Evolutionary conservation across 179 eudicot genomes (phyloP), one percentile per base, ranked within the genome.

Genomic region (Beta macrorhiza): DNA sequence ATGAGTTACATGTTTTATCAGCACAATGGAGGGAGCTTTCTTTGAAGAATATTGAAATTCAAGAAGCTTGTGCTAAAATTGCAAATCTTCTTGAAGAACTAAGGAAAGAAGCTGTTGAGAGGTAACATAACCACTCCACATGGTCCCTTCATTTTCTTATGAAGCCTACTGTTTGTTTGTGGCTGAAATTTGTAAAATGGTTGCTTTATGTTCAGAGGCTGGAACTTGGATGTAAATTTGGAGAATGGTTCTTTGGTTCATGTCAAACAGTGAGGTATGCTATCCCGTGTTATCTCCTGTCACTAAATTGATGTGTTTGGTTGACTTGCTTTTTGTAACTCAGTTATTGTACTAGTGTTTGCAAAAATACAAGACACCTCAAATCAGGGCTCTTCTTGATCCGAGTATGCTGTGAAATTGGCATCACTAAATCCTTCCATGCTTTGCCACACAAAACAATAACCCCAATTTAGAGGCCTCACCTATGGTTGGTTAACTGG

Each of bases 11-110:
- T 86, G 97, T 91, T 61, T 84, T 95, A 80, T 92, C 97, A 45
- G 88, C 92, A 79, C 98, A 93, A 87, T 95, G 98, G 98, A 93
- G 87, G 88, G 98, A 92, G 86, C 91, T 95, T 13, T 93, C 93
- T 86, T 74, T 89, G 85, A 93, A 93, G 83, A 95, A 92, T 81
- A 91, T 95, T 44, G 88, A 92, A 87, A 93, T 95, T 72, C 91
- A 91, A 87, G 87, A 87, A 80, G 97, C 97, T 52, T 90, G 93
- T 83, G 91, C 85, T 45, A 85, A 85, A 74, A 85, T 92, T 68
- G 91, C 86, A 86, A 86, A 77, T 67, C 80, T 82, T n/a, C 86
- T 91, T 17, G 88, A 88, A 76, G 90, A 83, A 79, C 84, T 90
- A 82, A 92, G 89, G 85, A 84, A 72, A 78, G 95, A 92, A 87